Conservation (phyloP, 2,329 filamentous ascomycete species). For the Aspergillus neoniger region DNA sequence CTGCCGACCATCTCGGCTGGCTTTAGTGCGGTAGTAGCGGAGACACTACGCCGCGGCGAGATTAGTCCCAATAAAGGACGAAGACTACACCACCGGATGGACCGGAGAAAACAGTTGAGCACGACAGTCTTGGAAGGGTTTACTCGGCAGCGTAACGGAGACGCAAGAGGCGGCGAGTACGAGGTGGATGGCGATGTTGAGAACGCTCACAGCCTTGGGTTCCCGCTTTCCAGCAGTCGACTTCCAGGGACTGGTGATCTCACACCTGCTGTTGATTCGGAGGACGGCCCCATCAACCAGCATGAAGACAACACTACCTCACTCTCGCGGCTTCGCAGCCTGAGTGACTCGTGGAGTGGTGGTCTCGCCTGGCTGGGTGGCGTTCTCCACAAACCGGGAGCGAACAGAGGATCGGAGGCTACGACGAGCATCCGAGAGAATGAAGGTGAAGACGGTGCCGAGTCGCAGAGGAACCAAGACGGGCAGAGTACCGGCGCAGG, state of each 20-base stretch:
- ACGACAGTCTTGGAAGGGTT: slow-evolving; percentile 26
- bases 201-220: slow-evolving; percentile 20
- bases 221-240: slow-evolving; percentile 27
- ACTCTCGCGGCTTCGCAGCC: slow-evolving; percentile 34
- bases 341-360: slow-evolving; percentile 42
- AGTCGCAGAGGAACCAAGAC: slow-evolving; percentile 1
- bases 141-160: slow-evolving; percentile 22
- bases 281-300: slow-evolving; percentile 13
- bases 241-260: slow-evolving; percentile 32
- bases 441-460: background rate
- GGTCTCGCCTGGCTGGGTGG: slow-evolving; percentile 40
- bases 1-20: slow-evolving; percentile 62
- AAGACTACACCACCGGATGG: slow-evolving; percentile 25
- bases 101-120: slow-evolving; percentile 33
- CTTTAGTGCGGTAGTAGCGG: slow-evolving; percentile 65
- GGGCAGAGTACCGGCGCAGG: slow-evolving; percentile 5
- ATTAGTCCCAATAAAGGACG: slow-evolving; percentile 42
- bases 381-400: slow-evolving; percentile 28
- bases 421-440: background rate
- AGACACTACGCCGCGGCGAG: slow-evolving; percentile 62
- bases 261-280: slow-evolving; percentile 26
- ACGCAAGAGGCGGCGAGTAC: slow-evolving; percentile 19
- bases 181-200: slow-evolving; percentile 22
- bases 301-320: slow-evolving; percentile 22
- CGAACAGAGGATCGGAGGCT: slow-evolving; percentile 4